Evolutionary conservation across 2,329 filamentous ascomycete species (phyloP).

Genomic region (Ceratocystiopsis brevicomis): DNA sequence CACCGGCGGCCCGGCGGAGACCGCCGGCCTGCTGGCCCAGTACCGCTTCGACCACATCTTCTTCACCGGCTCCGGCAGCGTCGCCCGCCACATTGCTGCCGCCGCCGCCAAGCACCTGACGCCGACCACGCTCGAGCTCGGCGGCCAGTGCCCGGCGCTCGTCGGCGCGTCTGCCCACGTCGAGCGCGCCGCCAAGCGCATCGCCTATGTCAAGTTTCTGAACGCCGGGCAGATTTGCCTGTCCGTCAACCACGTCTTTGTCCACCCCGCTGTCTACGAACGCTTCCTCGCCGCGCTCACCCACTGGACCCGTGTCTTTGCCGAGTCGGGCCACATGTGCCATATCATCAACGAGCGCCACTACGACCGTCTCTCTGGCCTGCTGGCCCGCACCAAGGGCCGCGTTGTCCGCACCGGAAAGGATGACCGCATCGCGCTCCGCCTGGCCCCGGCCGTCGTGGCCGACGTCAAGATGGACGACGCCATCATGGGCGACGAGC

Average conservation of each 20-base stretch:
- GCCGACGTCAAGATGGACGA: constrained; percentile 18
- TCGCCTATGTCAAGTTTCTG: constrained; percentile 22
- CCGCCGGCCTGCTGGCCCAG: constrained; percentile 16
- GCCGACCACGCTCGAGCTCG: constrained; percentile 24
- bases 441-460: constrained; percentile 21
- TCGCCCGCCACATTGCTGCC: constrained; percentile 19
- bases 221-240: constrained; percentile 25
- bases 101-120: constrained; percentile 27
- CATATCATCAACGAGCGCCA: constrained; percentile 23
- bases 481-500: constrained; percentile 23
- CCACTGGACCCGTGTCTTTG: background rate
- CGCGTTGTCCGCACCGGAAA: constrained; percentile 10
- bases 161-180: constrained; percentile 22
- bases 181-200: constrained; percentile 22
- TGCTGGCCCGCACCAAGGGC: constrained; percentile 20
- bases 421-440: constrained; percentile 12
- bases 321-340: background rate
- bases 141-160: constrained; percentile 25
- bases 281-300: constrained; percentile 15
- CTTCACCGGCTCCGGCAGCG: constrained; percentile 22
- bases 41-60: constrained; percentile 25
- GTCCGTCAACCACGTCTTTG: constrained; percentile 24
- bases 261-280: constrained; percentile 20
- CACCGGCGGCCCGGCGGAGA: constrained; percentile 20
- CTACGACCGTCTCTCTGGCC: constrained; percentile 20